Evolutionary conservation across 176 grass and related monocot genomes (phyloP).

Genomic region (Rhynchospora pubera): DNA sequence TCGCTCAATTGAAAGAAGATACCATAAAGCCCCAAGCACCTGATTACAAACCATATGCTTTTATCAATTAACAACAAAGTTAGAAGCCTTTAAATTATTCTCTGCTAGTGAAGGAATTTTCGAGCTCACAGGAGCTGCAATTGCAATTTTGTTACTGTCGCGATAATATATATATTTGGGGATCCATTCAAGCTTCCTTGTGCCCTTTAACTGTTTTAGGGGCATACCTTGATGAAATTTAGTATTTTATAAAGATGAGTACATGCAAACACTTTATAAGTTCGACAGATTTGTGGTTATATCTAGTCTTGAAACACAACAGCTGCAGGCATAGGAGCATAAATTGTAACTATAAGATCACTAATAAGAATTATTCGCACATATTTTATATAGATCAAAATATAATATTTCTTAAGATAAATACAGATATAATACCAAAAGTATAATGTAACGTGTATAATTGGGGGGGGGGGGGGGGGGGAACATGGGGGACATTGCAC

Average conservation of each 20-base stretch:
- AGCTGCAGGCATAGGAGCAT: too few species aligned
- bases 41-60: neutral
- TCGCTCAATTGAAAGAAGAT: slow-evolving; percentile 79
- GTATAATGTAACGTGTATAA: too few species aligned
- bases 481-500: too few species aligned
- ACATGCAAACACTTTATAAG: neutral
- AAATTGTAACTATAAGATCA: too few species aligned
- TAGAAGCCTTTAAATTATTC: neutral
- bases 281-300: neutral
- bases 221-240: neutral
- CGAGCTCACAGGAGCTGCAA: neutral
- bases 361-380: too few species aligned
- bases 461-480: too few species aligned
- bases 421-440: too few species aligned
- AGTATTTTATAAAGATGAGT: neutral
- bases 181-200: neutral
- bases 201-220: neutral
- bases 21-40: slow-evolving; percentile 90
- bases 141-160: neutral
- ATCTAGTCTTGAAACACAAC: neutral
- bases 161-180: neutral
- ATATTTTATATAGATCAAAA: too few species aligned
- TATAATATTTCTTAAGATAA: too few species aligned
- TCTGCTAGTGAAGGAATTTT: neutral
- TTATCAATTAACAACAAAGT: neutral